Base-by-base conservation (phyloP, 2,329 filamentous ascomycete species). In the Aspergillus ruber region DNA sequence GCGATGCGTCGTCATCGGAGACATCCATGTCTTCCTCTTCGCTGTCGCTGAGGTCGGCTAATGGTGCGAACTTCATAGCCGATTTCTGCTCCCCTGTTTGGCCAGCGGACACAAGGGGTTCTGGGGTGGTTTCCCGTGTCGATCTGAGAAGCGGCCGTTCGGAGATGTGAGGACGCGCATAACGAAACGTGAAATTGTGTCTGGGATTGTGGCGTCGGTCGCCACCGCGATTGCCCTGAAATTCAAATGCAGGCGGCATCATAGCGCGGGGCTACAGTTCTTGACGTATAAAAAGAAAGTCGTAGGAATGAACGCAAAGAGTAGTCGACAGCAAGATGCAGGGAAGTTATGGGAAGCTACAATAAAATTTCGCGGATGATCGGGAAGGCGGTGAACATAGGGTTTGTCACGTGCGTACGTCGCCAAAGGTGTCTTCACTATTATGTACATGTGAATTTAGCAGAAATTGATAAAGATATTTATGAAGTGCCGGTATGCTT, bases 1-100 rank as follows among this genome's bases (percentile, higher is more conserved):
- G 67, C 17, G 60, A 55, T 27, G 48, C 55, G 7, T 71, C 63
- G 3, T 64, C 66, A 3, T 67, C 59, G 6, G 67, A 72, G 7
- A 70, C 59, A 13, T 72, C 68, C 72, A 74, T 74, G 4, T 68
- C 68, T 12, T 66, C 69, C 50, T 74, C 72, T 44, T 72, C 72
- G 43, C 69, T 74, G 48, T 74, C 72, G 40, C 69, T 74, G 7
- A 74, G 52, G 10, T 67, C 63, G 13, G 68, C 64, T 4, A 72
- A 42, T 1, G 59, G 53, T 1, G 66, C 62, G 32, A 69, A 72
- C 47, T 67, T 71, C 45, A 58, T 53, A 10, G 50, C 55, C 3
- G 57, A 49, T 25, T 69, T 62, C 8, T 56, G 58, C n/a, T 58
- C 55, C 1, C 51, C 53, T 8, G 58, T 13, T 39, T 15, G 50